Evolutionary conservation across 768 basidiomycete genomes (phyloP), one percentile per base, ranked within the genome.

Genomic region (Boletus rufocinnamomeus): DNA sequence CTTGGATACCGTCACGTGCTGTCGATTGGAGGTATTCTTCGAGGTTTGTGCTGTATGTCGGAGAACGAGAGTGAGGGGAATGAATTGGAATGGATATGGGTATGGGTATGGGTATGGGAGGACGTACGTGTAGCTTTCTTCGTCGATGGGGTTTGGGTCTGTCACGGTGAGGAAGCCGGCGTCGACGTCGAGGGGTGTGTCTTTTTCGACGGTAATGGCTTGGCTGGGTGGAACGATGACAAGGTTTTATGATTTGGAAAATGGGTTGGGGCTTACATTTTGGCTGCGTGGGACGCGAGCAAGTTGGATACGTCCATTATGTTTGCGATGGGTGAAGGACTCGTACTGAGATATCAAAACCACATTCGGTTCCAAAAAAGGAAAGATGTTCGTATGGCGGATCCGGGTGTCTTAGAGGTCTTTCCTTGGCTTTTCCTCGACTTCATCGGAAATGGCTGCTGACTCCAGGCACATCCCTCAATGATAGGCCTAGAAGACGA

Each of bases 101-200:
- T 30, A 9, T 30, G 8, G 30, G 9, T n/a, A n/a, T 2, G 35
- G 10, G 17, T 10, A 13, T 8, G 21, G 8, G 13, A 14, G 2
- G n/a, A 74, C 85, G 64, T 60, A 95, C 94, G 80, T 76, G 81
- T 98, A 97, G 65, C 79, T 83, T 56, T 93, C 91, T 49, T 83
- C 81, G 72, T 98, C 94, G 62, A 94, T 85, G 14, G 90, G 85
- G 72, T 93, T 95, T 23, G 82, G 81, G 77, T 99, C 96, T 48
- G 92, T 92, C 1, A 91, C 93, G 6, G 89, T 83, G 21, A 99
- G 79, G 43, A 89, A 81, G 5, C 91, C 95, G 6, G 88, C 69
- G 75, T 99, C 97, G 58, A 93, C 78, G 44, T 88, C 85, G 60
- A 93, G 82, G 8, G 89, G 85, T 10, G 83, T 86, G 52, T 92